Conservation (phyloP, 2,329 filamentous ascomycete genomes). For the Exophiala aquamarina region DNA sequence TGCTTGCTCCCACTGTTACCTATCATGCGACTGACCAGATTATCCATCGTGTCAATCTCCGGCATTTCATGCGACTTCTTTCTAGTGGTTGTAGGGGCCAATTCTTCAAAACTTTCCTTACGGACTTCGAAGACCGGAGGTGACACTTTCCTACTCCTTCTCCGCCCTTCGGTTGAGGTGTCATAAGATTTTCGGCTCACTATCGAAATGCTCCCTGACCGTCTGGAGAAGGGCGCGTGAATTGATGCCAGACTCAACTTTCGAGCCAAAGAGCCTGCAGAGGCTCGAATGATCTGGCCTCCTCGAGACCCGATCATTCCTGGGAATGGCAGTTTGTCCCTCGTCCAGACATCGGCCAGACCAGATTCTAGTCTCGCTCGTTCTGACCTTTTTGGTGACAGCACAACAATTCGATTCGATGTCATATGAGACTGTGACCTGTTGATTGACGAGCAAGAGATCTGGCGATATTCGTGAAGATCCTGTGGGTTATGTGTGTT, state of each 20-base stretch:
- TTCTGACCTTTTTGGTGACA: conserved; percentile 73
- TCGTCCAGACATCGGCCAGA: conserved; percentile 80
- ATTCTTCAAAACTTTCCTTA: conserved; percentile 23
- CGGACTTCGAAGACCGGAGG: conserved; percentile 24
- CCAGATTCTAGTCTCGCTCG: conserved; percentile 73
- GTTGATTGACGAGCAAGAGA: conserved; percentile 52
- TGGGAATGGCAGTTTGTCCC: conserved; percentile 76
- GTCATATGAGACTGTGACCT: conserved; percentile 78
- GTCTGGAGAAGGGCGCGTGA: conserved; percentile 71
- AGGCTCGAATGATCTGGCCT: conserved; percentile 72
- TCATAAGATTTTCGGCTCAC: conserved; percentile 30
- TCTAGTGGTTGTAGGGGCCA: background rate
- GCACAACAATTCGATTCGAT: conserved; percentile 66
- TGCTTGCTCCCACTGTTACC: conserved; percentile 18
- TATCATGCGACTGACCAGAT: conserved; percentile 28
- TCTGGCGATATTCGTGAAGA: conserved; percentile 42
- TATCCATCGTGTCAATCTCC: conserved; percentile 28
- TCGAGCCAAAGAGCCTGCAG: conserved; percentile 83
- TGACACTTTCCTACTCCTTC: conserved; percentile 15
- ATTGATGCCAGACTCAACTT: conserved; percentile 83
- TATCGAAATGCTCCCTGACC: conserved; percentile 59
- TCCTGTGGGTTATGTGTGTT: conserved; percentile 74
- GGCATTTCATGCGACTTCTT: conserved; percentile 22
- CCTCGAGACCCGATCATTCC: conserved; percentile 69
- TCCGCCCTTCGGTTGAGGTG: conserved; percentile 15